Evolutionary conservation across 305 asterid species (phyloP).

Genomic region (Fraxinus sp.): DNA sequence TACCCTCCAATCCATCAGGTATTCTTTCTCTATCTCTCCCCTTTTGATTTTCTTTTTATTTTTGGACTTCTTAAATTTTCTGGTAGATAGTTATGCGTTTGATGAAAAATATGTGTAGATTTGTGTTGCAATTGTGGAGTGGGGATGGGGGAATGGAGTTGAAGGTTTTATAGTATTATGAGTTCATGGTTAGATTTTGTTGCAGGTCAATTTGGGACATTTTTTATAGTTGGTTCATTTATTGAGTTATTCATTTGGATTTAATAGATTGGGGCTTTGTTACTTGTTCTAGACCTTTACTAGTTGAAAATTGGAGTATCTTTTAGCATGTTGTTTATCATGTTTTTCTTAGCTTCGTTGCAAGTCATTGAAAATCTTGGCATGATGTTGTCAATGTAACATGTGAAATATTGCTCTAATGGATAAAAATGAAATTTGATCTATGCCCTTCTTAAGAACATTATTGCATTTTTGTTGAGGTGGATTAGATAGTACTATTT

Average conservation of each 20-base stretch:
- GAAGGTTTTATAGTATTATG: background rate
- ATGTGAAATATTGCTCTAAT: background rate
- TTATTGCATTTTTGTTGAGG: background rate
- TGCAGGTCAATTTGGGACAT: background rate
- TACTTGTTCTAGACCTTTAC: background rate
- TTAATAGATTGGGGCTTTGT: background rate
- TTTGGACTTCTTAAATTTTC: background rate
- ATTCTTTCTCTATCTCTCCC: background rate
- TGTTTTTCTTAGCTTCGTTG: background rate
- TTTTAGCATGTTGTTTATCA: background rate
- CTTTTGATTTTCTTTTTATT: background rate
- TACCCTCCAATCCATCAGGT: slow-evolving; percentile 94
- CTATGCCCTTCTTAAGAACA: background rate
- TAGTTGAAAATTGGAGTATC: background rate
- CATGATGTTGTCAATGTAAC: background rate
- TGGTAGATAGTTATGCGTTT: background rate
- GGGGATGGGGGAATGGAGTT: background rate
- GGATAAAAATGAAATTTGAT: background rate
- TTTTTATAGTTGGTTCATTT: background rate
- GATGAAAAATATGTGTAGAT: background rate
- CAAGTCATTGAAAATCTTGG: background rate
- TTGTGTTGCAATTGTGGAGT: background rate
- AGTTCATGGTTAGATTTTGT: background rate
- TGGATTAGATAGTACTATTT: background rate
- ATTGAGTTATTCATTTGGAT: background rate